Base-by-base conservation (phyloP, 768 basidiomycete genomes). In the Suillus ampliporus region DNA sequence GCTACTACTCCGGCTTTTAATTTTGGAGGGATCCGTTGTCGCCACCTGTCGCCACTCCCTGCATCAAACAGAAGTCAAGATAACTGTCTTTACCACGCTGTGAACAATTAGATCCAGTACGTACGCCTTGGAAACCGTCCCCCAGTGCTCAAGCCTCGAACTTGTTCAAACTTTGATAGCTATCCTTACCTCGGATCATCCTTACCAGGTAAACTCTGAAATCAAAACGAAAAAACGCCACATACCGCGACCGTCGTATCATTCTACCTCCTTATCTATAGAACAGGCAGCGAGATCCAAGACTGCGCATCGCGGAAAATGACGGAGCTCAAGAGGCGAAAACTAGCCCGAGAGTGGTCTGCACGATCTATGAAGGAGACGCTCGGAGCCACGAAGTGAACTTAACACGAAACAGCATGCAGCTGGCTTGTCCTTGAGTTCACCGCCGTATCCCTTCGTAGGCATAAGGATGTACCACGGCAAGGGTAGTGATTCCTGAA, bases 1-100 rank as follows among this genome's bases (percentile, higher is more conserved):
- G 31, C 19, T 50, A 50, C 28, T 13, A 28, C 19, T n/a, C 50
- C 50, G 50, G 50, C 34, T 51, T 51, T 51, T 51, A 51, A 51
- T 51, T 34, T 31, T 51, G 19, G n/a, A 2, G 19, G 50, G 11
- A 11, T 34, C 28, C 31, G 31, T 31, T 6, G 19, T 51, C 31
- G 19, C 37, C 37, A 37, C 37, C 7, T 6, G 11, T 37, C 37
- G 37, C 50, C 31, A 51, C 50, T 28, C 26, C 48, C 48, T 51
- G 31, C 50, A 51, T 34, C n/a, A 51, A 6, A 13, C 31, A 31
- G 31, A 51, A n/a, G n/a, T 51, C 31, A n/a, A 51, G 50, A 51
- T 51, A 51, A 51, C 50, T 28, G 28, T 51, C 50, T 35, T 51
- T 19, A n/a, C 19, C 31, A 11, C 11, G 10, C 50, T 19, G 28